These are phyloP conservation scores for Fusarium brevicatenulatum DNA, from an alignment of 2,329 filamentous ascomycete genomes.

Conservation along the genomic window DNA sequence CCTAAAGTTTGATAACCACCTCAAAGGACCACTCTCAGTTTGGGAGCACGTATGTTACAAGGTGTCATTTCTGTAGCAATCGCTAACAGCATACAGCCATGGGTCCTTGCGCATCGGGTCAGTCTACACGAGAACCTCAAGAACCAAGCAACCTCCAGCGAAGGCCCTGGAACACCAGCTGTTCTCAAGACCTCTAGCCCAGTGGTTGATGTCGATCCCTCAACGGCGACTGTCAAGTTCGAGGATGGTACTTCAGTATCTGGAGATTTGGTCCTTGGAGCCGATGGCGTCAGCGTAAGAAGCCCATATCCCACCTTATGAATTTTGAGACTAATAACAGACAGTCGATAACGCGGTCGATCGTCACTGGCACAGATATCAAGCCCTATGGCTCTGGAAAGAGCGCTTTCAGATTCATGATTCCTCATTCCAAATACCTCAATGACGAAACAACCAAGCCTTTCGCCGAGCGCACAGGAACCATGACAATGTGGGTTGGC, in stretches of 20 bases:
- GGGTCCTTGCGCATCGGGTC: slow-evolving; percentile 64
- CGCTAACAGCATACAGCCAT: slow-evolving; percentile 21
- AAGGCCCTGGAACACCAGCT: slow-evolving; percentile 50
- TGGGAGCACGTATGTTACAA: slow-evolving; percentile 54
- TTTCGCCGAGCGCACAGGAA: slow-evolving; percentile 19
- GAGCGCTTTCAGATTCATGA: slow-evolving; percentile 65
- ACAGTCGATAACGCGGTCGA: slow-evolving; percentile 41
- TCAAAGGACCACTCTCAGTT: slow-evolving; percentile 49
- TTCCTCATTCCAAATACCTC: slow-evolving; percentile 52
- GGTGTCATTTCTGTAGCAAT: rapidly evolving
- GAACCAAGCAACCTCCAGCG: slow-evolving; percentile 50
- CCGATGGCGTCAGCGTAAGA: slow-evolving; percentile 62
- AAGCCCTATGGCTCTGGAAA: slow-evolving; percentile 59
- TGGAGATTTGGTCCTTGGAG: slow-evolving; percentile 63
- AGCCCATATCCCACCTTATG: rapidly evolving
- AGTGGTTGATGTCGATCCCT: slow-evolving; percentile 56
- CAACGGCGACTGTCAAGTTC: slow-evolving; percentile 55
- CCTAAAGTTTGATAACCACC: slow-evolving; percentile 48
- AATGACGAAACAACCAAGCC: slow-evolving; percentile 35
- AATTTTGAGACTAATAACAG: rapidly evolving
- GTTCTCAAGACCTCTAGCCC: slow-evolving; percentile 53
- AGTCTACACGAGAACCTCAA: slow-evolving; percentile 62
- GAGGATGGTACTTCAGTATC: slow-evolving; percentile 55
- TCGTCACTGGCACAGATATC: slow-evolving; percentile 30
- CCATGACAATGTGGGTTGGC: slow-evolving; percentile 52